Evolutionary conservation across 768 basidiomycete genomes (phyloP), one percentile per base, ranked within the genome.

Genomic region (Lentinula boryana): DNA sequence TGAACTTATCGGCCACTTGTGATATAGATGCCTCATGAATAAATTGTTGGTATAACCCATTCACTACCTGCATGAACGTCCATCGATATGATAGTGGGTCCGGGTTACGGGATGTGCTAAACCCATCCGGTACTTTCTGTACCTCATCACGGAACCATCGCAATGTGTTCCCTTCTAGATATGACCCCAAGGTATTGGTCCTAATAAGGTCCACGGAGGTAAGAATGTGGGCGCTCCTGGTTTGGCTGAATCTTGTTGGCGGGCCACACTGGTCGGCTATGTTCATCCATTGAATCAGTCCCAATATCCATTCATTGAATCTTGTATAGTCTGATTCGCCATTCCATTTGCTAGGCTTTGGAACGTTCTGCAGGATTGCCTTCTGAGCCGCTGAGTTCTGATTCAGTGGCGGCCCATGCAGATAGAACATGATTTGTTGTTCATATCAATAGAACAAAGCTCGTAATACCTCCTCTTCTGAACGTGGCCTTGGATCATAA

Each of bases 1-100:
- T 21, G 38, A 56, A 56, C 7, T 40, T 23, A 9, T 56, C 54
- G 4, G 33, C 10, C 4, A 56, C 36, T 27, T 56, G 32, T 18
- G 33, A 3, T 15, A 56, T 35, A 5, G 35, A 56, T 12, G 35
- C 54, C 16, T 56, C 54, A 38, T 56, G 54, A n/a, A 56, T 38
- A 35, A 56, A 56, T 4, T 21, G 33, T 18, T 40, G 38, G 16
- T 56, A 56, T 16, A 56, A n/a, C 15, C 54, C 54, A 36, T 35
- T 36, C 33, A 56, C 35, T 56, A 56, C 54, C 35, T 56, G 54
- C 54, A 56, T 56, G 54, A 56, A 56, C 10, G 54, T 56, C 54
- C 33, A 36, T 12, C 54, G 54, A 38, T 56, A 36, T 6, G 54
- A 7, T 27, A 36, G 8, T 6, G 23, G 32, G 54, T 56, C 50